Percentiles rank a stretch among this genome's conserved stretches.
phyloP scores from a whole-genome alignment of 2,329 filamentous ascomycete genomes.

The Xylariaceae sp. region DNA sequence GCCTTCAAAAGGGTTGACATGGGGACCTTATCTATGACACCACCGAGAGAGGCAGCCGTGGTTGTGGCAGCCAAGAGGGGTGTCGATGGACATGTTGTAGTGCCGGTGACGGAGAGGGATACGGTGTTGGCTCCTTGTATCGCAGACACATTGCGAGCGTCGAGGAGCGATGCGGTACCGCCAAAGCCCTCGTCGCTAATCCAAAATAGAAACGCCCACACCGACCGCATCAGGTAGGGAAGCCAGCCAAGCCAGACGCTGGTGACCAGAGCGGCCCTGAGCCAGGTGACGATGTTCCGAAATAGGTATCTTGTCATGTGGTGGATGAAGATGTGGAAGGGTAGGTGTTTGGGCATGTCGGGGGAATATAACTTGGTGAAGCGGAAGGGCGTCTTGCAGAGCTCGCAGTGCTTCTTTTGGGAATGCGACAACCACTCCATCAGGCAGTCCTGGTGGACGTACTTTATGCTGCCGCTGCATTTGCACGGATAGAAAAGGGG shows the following conservation, averaged over 20 bases:
- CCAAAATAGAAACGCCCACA: conserved; percentile 96
- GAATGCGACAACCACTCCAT: conserved; percentile 99
- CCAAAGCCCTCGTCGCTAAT: conserved; percentile 77
- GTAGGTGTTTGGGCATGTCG: conserved; percentile 86
- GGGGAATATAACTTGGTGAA: conserved; percentile 98
- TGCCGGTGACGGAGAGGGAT: conserved; percentile 36
- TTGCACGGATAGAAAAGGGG: conserved; percentile 98
- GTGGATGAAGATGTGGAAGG: conserved; percentile 78
- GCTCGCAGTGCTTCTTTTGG: conserved; percentile 98
- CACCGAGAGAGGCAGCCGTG: conserved; percentile 45
- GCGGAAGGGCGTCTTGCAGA: conserved; percentile 97
- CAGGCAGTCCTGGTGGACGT: conserved; percentile 94
- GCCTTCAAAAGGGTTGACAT: conserved; percentile 37
- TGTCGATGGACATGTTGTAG: conserved; percentile 47
- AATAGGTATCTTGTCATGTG: conserved; percentile 77
- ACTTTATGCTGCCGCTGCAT: conserved; percentile 98
- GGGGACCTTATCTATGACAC: conserved; percentile 45
- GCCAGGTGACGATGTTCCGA: conserved; percentile 76
- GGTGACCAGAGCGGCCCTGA: conserved; percentile 77
- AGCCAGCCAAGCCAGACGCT: conserved; percentile 89
- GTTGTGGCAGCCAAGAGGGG: conserved; percentile 48
- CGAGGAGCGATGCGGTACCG: conserved; percentile 39
- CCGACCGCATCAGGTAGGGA: conserved; percentile 86
- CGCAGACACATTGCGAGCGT: conserved; percentile 38
- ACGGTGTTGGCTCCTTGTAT: conserved; percentile 24